Percentiles rank a stretch among this genome's conserved stretches.
Conservation (phyloP, 2,329 filamentous ascomycete species). For the Fusarium azukiicola region DNA sequence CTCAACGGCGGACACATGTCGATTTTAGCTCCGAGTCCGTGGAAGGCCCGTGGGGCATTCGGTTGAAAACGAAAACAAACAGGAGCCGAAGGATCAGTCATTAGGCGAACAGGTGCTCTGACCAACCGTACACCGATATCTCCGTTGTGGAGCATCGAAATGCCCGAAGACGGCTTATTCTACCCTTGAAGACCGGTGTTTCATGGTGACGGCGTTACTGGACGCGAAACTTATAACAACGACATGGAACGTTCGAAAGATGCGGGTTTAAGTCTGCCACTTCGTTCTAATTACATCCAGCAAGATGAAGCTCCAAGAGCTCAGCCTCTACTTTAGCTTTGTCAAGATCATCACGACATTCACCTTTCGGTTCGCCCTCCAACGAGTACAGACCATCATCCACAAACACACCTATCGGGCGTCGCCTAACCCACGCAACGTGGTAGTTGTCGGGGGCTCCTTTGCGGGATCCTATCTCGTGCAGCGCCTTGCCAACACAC, state of each 20-base stretch:
- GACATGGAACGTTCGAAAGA: not conserved
- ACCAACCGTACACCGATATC: slow-evolving; percentile 6
- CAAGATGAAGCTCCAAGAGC: slow-evolving; percentile 23
- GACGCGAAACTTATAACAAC: not conserved
- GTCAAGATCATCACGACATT: slow-evolving; percentile 18
- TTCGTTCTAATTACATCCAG: not conserved
- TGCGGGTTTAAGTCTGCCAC: not conserved
- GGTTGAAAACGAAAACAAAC: not conserved
- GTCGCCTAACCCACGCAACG: slow-evolving; percentile 27
- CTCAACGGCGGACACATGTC: not conserved
- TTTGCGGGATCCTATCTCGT: slow-evolving; percentile 37
- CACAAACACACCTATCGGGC: slow-evolving; percentile 38
- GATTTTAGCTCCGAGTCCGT: not conserved
- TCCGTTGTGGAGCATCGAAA: slow-evolving; percentile 4
- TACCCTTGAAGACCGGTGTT: not conserved
- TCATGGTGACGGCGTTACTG: not conserved
- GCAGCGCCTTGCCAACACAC: slow-evolving; percentile 25
- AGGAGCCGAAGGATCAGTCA: not conserved
- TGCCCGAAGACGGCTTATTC: slow-evolving; percentile 8
- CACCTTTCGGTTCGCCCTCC: not conserved
- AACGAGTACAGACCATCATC: slow-evolving; percentile 12
- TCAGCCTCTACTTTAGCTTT: slow-evolving; percentile 28
- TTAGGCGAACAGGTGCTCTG: not conserved
- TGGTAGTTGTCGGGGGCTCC: slow-evolving; percentile 38
- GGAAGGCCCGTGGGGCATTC: not conserved